Evolutionary conservation across 257 asterid genomes (phyloP), one percentile per base, ranked within the genome.

Genomic region (Plantago major): DNA sequence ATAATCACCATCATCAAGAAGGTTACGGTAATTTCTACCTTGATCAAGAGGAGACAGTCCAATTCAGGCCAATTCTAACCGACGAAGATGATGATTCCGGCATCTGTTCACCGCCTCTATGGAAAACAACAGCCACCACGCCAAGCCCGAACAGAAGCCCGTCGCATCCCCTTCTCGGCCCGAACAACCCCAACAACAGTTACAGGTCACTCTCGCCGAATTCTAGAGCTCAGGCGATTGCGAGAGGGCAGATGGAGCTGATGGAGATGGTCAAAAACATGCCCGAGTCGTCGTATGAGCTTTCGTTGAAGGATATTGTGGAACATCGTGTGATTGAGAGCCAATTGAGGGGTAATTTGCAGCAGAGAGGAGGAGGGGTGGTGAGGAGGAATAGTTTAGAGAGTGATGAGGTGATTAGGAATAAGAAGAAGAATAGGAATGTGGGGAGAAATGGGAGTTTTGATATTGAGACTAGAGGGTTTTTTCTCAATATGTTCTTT

Each of bases 251-350:
- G 71, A 68, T 74, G 80, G 97, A 89, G 52, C 95, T 86, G 5
- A 89, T 89, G 97, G 97, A 89, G 18, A 86, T 89, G 95, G 95
- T 86, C 46, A 84, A 72, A 46, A 75, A 74, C 67, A 86, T 89
- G 95, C 94, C 95, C 4, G 95, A 86, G 52, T 69, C 91, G 1
- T 77, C 79, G 56, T 89, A 84, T 50, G 95, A 86, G 40, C 84
- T 89, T 1, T 72, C 97, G 12, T 58, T 89, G 37, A 89, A 78
- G 30, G 97, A 89, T 71, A 73, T 89, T 0, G 97, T 89, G 3
- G 97, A 84, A 71, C 75, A 78, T 16, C 70, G 51, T 48, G 58
- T 55, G 47, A 42, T 65, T 1, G 79, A 70, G 37, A 67, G 63
- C 10, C 69, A n/a, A n/a, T 12, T 28, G 44, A 11, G 9, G 11